Percentiles rank a stretch among this genome's conserved stretches.
phyloP scores from a whole-genome alignment of 2,329 filamentous ascomycete species.

The Cercospora citrullina region DNA sequence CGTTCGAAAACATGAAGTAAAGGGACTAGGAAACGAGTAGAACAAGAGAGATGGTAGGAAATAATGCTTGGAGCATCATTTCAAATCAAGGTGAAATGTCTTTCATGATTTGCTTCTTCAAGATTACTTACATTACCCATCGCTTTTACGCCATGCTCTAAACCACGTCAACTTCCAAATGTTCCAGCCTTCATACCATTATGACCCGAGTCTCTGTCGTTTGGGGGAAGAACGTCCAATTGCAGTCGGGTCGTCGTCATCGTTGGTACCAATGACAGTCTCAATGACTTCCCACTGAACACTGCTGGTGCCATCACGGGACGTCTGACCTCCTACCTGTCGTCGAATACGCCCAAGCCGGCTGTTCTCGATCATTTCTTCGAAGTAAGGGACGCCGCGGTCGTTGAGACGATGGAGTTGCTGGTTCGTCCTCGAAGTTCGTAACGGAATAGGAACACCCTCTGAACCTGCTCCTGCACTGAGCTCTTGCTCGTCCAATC shows the following conservation, averaged over 20 bases:
- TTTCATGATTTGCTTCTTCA: background rate
- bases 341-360: slow-evolving; percentile 67
- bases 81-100: background rate
- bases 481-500: slow-evolving; percentile 2
- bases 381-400: slow-evolving; percentile 79
- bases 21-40: background rate
- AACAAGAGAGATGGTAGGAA: background rate
- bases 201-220: slow-evolving; percentile 18
- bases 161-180: background rate
- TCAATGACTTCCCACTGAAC: slow-evolving; percentile 86
- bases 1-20: background rate
- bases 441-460: slow-evolving; percentile 9
- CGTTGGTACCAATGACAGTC: slow-evolving; percentile 42
- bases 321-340: slow-evolving; percentile 59
- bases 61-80: background rate
- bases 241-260: slow-evolving; percentile 13
- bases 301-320: slow-evolving; percentile 62
- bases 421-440: slow-evolving; percentile 22
- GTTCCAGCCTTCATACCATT: too few species aligned
- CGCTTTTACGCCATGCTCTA: background rate
- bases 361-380: slow-evolving; percentile 75
- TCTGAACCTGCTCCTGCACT: slow-evolving; percentile 1
- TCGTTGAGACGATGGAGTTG: slow-evolving; percentile 32
- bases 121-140: background rate
- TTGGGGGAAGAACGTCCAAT: slow-evolving; percentile 13